These are phyloP conservation scores for Lipomyces orientalis DNA, from an alignment of 805 yeast species.

Conservation along the genomic window DNA sequence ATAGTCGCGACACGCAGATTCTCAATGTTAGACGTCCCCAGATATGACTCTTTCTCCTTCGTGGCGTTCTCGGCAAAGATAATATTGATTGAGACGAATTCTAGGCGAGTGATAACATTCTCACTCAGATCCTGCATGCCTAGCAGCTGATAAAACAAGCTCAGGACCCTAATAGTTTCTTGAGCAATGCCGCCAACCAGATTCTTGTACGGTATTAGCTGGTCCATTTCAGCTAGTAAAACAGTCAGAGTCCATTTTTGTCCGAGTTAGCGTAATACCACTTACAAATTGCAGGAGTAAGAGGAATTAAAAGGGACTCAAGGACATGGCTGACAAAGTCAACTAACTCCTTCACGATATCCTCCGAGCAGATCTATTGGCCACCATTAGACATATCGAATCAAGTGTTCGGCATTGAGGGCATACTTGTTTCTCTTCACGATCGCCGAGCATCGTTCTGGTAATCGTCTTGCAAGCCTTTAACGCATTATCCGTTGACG, in stretches of 20 bases:
- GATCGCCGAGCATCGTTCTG: slow-evolving; percentile 29
- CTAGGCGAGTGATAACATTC: slow-evolving; percentile 60
- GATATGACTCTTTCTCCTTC: slow-evolving; percentile 40
- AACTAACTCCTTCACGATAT: slow-evolving; percentile 26
- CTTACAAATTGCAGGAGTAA: slow-evolving; percentile 24
- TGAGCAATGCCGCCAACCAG: slow-evolving; percentile 25
- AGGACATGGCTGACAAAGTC: slow-evolving; percentile 22
- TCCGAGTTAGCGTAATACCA: background rate
- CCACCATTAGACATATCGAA: background rate
- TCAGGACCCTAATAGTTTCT: slow-evolving; percentile 22
- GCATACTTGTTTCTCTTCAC: slow-evolving; percentile 27
- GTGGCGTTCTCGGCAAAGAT: slow-evolving; percentile 50
- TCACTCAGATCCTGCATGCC: slow-evolving; percentile 51
- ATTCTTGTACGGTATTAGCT: slow-evolving; percentile 12
- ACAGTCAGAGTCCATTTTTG: background rate
- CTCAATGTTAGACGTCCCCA: slow-evolving; percentile 42
- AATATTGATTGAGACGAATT: slow-evolving; percentile 54
- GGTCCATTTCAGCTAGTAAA: slow-evolving; percentile 9
- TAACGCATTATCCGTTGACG: slow-evolving; percentile 22
- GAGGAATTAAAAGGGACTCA: slow-evolving; percentile 22
- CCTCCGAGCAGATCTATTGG: slow-evolving; percentile 29
- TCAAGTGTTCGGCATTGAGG: background rate
- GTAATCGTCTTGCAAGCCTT: slow-evolving; percentile 25
- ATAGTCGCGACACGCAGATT: slow-evolving; percentile 42
- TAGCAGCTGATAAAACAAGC: slow-evolving; percentile 16